Percentiles rank a stretch among this genome's conserved stretches.
phyloP scores from a whole-genome alignment of 306 rosid species.

The Malus sieversii region DNA sequence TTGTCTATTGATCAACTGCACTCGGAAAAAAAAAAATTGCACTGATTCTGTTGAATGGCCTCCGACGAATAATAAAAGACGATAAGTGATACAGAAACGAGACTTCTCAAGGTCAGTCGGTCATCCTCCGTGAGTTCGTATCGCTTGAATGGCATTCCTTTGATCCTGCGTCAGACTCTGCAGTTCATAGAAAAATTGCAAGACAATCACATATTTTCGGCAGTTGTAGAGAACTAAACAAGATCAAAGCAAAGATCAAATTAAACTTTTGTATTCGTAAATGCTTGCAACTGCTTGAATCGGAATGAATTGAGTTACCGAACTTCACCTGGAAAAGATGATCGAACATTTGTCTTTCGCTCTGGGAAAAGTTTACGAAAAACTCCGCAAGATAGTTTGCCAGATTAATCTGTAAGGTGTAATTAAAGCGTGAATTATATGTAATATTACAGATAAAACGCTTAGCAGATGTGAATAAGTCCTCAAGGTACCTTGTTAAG shows the following conservation, averaged over 20 bases:
- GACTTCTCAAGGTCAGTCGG: background rate
- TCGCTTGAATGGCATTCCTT: conserved; percentile 50
- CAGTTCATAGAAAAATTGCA: conserved; percentile 13
- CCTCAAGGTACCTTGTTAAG: conserved; percentile 59
- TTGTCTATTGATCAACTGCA: background rate
- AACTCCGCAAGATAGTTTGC: conserved; percentile 61
- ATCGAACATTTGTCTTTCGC: conserved; percentile 51
- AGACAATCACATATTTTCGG: background rate
- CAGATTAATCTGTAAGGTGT: conserved; percentile 60
- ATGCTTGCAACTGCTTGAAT: background rate
- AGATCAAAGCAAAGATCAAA: background rate
- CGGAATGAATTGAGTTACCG: background rate
- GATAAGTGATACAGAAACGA: background rate
- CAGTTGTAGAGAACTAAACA: background rate
- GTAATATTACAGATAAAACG: background rate
- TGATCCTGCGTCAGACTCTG: conserved; percentile 73
- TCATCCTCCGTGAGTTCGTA: conserved; percentile 20
- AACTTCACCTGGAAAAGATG: conserved; percentile 57
- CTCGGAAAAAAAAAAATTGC: background rate
- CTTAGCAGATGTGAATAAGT: background rate
- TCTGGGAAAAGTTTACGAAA: conserved; percentile 49
- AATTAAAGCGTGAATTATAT: background rate
- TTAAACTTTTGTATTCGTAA: background rate
- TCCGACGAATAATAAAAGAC: background rate
- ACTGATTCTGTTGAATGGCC: background rate